These are phyloP conservation scores for Tulasnella sp. DNA, from an alignment of 768 basidiomycete species.

Conservation along the genomic window DNA sequence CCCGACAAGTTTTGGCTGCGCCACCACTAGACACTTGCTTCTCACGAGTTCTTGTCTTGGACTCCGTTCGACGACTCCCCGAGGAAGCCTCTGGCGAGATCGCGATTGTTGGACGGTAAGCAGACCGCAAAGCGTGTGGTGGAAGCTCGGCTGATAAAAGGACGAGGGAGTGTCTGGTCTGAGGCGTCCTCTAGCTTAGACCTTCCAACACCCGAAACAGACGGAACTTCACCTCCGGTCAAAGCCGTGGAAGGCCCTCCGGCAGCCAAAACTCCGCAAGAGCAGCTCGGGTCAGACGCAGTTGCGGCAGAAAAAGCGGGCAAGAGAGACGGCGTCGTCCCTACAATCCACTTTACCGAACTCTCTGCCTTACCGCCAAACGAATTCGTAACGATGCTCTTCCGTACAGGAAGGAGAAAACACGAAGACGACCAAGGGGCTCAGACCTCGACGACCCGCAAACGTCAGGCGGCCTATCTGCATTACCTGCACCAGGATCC, in stretches of 20 bases:
- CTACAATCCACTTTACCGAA: conserved; percentile 72
- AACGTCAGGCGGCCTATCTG: conserved; percentile 17
- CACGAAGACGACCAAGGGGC: background rate
- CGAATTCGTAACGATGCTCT: conserved; percentile 30
- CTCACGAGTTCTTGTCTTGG: no score
- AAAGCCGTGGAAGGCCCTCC: conserved; percentile 18
- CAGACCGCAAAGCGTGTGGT: no score
- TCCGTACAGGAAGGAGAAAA: conserved; percentile 1
- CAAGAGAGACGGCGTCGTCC: conserved; percentile 46
- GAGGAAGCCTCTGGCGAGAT: no score
- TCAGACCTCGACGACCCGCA: conserved; percentile 20
- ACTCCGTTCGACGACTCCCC: no score
- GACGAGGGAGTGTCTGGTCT: no score
- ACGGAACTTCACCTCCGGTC: background rate
- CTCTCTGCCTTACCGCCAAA: conserved; percentile 27
- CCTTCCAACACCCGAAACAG: background rate
- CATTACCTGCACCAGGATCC: conserved; percentile 23
- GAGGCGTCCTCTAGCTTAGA: conserved; percentile 11
- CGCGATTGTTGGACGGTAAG: no score
- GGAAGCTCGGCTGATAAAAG: no score
- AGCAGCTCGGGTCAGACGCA: conserved; percentile 70
- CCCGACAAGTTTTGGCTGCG: no score
- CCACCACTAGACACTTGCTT: no score
- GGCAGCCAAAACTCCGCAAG: conserved; percentile 15
- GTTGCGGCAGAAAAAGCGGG: conserved; percentile 39